A percentile compares a stretch with the other conserved stretches of the same genome.
Evolutionary conservation across 2,329 filamentous ascomycete species (phyloP).

Genomic region (Clonostachys chloroleuca): DNA sequence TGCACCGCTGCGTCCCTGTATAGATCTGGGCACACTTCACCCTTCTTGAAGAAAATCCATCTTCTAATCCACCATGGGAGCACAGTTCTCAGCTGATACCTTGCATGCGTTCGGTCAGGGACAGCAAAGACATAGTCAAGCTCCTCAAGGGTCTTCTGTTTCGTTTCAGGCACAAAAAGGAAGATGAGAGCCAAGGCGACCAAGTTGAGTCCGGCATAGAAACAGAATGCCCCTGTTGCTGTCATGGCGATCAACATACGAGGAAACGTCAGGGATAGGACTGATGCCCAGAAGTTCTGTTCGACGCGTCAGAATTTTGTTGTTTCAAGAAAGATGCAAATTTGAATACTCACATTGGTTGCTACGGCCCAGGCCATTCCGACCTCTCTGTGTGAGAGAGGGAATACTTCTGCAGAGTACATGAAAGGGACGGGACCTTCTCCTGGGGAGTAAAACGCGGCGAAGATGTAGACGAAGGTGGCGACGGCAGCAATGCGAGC

Average conservation of each 20-base stretch:
- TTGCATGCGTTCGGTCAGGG: slow-evolving; percentile 19
- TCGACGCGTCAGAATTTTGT: too few species aligned
- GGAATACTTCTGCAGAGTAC: slow-evolving; percentile 52
- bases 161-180: slow-evolving; percentile 53
- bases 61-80: slow-evolving; percentile 24
- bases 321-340: slow-evolving; percentile 2
- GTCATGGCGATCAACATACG: slow-evolving; percentile 34
- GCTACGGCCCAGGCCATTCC: slow-evolving; percentile 22
- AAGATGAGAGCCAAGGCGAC: slow-evolving; percentile 60
- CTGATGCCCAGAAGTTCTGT: slow-evolving; percentile 15
- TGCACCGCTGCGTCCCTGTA: too few species aligned
- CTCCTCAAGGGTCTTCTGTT: slow-evolving; percentile 34
- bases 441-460: slow-evolving; percentile 34
- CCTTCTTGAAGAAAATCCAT: slow-evolving; percentile 14
- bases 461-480: slow-evolving; percentile 47
- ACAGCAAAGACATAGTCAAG: slow-evolving; percentile 31
- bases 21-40: too few species aligned
- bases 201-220: slow-evolving; percentile 57
- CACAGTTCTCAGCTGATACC: slow-evolving; percentile 23
- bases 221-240: slow-evolving; percentile 45
- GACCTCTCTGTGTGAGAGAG: slow-evolving; percentile 44
- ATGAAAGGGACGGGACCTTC: slow-evolving; percentile 23
- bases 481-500: slow-evolving; percentile 39
- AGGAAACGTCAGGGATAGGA: slow-evolving; percentile 32
- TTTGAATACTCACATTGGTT: slow-evolving; percentile 13